Evolutionary conservation across 495 filamentous ascomycete genomes (phyloP), one percentile per base, ranked within the genome.

Genomic region (Aspergillus homomorphus): DNA sequence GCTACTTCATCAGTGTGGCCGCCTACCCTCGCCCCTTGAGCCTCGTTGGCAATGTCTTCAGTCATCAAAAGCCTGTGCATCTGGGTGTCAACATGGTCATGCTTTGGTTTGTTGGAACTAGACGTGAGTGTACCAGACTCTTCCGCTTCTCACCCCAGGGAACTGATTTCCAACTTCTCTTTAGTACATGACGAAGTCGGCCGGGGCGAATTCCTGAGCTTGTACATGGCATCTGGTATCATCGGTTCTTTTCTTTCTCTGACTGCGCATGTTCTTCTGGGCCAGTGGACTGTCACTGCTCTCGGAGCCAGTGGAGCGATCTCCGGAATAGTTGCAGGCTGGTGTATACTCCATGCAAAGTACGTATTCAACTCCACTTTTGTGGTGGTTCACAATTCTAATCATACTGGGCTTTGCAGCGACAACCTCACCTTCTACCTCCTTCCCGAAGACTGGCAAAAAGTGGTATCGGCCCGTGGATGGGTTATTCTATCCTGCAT

Each of bases 101-200:
- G 23, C 65, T 89, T 46, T 85, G 79, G 71, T 62, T 83, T 38
- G 73, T 87, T 60, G 87, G 87, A 12, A 76, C 78, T 26, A 72
- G 70, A 60, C 72, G 83, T 85, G 74, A 72, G 77, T 62, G 43
- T 10, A 23, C n/a, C 15, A 43, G 20, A 54, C 56, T 24, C 45
- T 20, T 1, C 28, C 38, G 33, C 12, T 50, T 15, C n/a, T 12
- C 20, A 14, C 23, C 20, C 21, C 9, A n/a, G 21, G 19, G 12
- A 20, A n/a, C 43, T 10, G 19, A 14, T 38, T 33, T 54, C 42
- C 23, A 3, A 43, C 19, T 49, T 49, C 14, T 19, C 30, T 4
- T 19, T 20, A 80, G 81, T 94, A 15, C 90, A 96, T 75, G 92
- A 96, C 63, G 87, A 96, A 54, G 81, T 97, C 53, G 93, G 92